Evolutionary conservation across 2,329 filamentous ascomycete species (phyloP).

Genomic region (Penicillium palitans): DNA sequence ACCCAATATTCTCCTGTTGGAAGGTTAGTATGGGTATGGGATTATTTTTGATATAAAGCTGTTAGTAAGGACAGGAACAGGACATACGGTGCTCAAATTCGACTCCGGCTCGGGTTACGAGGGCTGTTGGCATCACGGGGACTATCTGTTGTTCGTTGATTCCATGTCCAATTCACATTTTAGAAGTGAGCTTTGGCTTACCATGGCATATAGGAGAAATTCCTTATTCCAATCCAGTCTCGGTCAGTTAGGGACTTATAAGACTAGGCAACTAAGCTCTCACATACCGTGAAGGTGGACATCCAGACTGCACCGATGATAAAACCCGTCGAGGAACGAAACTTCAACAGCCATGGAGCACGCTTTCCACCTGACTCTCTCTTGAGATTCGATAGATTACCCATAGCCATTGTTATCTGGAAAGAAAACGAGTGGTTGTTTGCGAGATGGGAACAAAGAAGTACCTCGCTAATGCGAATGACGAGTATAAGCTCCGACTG

Average conservation of each 20-base stretch:
- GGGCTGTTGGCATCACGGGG: slow-evolving; percentile 33
- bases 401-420: not conserved
- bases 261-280: not conserved
- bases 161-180: not conserved
- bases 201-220: slow-evolving; percentile 35
- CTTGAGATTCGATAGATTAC: not conserved
- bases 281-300: slow-evolving; percentile 33
- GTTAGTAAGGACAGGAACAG: not conserved
- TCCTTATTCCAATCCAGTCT: slow-evolving; percentile 18
- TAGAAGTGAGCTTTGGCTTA: slow-evolving; percentile 10
- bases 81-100: slow-evolving; percentile 29
- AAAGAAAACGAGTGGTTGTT: not conserved
- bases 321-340: slow-evolving; percentile 61
- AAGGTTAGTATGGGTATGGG: not conserved
- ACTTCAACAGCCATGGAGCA: slow-evolving; percentile 40
- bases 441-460: not conserved
- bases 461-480: not conserved
- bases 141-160: slow-evolving; percentile 26
- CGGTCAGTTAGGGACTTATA: not conserved
- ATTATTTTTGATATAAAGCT: not conserved
- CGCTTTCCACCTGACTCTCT: slow-evolving; percentile 1
- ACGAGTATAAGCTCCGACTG: not conserved
- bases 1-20: slow-evolving; percentile 31
- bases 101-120: slow-evolving; percentile 27
- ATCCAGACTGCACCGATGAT: slow-evolving; percentile 57